Evolutionary conservation across 495 filamentous ascomycete genomes (phyloP).

Genomic region (Rhizodiscina lignyota): DNA sequence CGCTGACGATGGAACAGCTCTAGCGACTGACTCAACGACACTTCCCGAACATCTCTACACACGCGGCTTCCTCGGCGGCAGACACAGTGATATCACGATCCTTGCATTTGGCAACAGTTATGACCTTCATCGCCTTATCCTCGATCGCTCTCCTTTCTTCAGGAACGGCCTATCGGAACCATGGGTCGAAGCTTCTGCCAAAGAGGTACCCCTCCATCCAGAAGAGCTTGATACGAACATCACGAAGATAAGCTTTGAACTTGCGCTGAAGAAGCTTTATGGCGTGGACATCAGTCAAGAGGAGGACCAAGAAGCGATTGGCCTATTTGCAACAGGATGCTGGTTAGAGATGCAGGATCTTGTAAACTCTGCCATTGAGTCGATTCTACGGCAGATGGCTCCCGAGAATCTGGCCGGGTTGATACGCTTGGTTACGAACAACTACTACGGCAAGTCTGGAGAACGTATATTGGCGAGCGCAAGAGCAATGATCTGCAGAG

Average conservation of each 20-base stretch:
- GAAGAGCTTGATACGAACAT: conserved; percentile 40
- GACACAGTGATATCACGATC: conserved; percentile 39
- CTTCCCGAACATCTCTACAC: conserved; percentile 39
- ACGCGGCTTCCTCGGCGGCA: conserved; percentile 35
- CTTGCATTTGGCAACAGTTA: conserved; percentile 37
- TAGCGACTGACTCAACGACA: conserved; percentile 21
- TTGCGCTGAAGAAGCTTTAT: conserved; percentile 40
- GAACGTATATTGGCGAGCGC: conserved; percentile 37
- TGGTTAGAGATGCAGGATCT: conserved; percentile 45
- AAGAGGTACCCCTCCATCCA: conserved; percentile 37
- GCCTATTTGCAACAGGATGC: conserved; percentile 40
- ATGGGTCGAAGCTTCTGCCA: conserved; percentile 37
- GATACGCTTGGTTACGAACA: conserved; percentile 37
- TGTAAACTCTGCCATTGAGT: conserved; percentile 34
- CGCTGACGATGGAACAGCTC: too few relatives aligned
- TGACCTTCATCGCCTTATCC: conserved; percentile 35
- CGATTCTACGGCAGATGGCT: conserved; percentile 35
- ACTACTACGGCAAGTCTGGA: conserved; percentile 40
- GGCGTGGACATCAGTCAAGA: conserved; percentile 29
- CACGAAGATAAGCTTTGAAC: conserved; percentile 37
- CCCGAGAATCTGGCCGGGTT: conserved; percentile 28
- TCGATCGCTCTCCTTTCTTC: conserved; percentile 44
- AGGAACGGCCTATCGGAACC: conserved; percentile 36
- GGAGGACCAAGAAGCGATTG: conserved; percentile 36
- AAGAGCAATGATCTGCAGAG: conserved; percentile 42